Evolutionary conservation across 257 asterid genomes (phyloP), one percentile per base, ranked within the genome.

Genomic region (Ajuga chamaepitys): DNA sequence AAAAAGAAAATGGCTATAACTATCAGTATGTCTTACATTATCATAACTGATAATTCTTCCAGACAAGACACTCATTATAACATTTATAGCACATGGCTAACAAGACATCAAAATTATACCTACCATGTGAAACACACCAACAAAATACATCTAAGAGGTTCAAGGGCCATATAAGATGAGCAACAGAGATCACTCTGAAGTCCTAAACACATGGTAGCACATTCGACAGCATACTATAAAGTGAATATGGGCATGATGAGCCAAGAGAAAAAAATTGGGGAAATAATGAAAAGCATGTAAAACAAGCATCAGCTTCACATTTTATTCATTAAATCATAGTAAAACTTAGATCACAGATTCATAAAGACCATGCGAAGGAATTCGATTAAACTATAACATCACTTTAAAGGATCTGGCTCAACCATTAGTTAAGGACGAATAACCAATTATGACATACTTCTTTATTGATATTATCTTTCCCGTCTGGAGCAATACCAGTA

Each of bases 391-490:
- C 16, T 42, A 35, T 41, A 22, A 48, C 73, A 63, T n/a, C n/a
- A 22, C 64, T 47, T n/a, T n/a, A 48, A 60, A 67, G 61, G 57
- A 62, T 57, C 71, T 54, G 62, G 61, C 63, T 70, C 75, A 74
- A 61, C 74, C 64, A 44, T 72, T 37, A 38, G 47, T 58, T 42
- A 63, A 68, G 47, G 70, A 64, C 21, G 54, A 66, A 69, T 59
- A 68, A 66, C 70, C 55, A 76, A 44, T 58, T 59, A 77, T 35
- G 54, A 68, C 82, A 63, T 77, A 77, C 81, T 76, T 72, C 81
- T 64, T 60, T 62, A 65, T 68, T 62, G 26, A 70, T 64, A 63
- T 57, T 56, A 66, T 68, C 73, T 67, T 57, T 62, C 56, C 72
- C 75, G 57, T 71, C 72, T 69, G 18, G 72, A 58, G 70, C 73